Conservation (phyloP, 352 stramenopile species). For the Plasmopara viticola region DNA sequence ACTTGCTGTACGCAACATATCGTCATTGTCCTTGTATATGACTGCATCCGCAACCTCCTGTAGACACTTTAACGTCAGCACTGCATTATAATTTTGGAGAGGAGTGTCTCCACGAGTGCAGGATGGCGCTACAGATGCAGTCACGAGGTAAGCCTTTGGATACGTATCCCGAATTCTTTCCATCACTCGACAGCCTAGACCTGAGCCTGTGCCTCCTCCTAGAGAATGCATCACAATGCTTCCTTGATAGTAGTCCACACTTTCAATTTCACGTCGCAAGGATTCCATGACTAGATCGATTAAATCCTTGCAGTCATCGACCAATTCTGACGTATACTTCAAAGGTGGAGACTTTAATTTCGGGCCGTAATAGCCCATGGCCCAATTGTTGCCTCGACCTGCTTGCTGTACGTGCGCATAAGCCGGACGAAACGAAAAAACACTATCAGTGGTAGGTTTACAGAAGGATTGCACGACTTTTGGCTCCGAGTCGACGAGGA, state of each 20-base stretch:
- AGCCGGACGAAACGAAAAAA: slow-evolving; percentile 28
- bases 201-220: slow-evolving; percentile 73
- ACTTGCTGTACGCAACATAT: slow-evolving; percentile 45
- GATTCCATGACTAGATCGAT: slow-evolving; percentile 71
- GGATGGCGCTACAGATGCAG: slow-evolving; percentile 65
- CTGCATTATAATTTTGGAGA: slow-evolving; percentile 83
- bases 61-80: slow-evolving; percentile 64
- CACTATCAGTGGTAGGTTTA: background rate
- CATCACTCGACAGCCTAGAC: slow-evolving; percentile 76
- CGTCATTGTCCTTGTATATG: slow-evolving; percentile 85
- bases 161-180: slow-evolving; percentile 78
- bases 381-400: slow-evolving; percentile 86
- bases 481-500: slow-evolving; percentile 75
- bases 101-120: slow-evolving; percentile 56
- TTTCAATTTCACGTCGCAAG: slow-evolving; percentile 63
- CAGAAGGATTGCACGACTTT: slow-evolving; percentile 54
- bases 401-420: slow-evolving; percentile 55
- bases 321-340: slow-evolving; percentile 26
- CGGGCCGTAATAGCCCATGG: slow-evolving; percentile 68
- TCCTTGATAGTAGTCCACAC: slow-evolving; percentile 62
- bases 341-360: slow-evolving; percentile 14
- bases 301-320: slow-evolving; percentile 39
- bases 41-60: slow-evolving; percentile 68
- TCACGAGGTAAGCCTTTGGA: slow-evolving; percentile 58
- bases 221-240: slow-evolving; percentile 74